These are phyloP conservation scores for Fibroporia radiculosa DNA, from an alignment of 768 basidiomycete genomes.

Conservation along the genomic window DNA sequence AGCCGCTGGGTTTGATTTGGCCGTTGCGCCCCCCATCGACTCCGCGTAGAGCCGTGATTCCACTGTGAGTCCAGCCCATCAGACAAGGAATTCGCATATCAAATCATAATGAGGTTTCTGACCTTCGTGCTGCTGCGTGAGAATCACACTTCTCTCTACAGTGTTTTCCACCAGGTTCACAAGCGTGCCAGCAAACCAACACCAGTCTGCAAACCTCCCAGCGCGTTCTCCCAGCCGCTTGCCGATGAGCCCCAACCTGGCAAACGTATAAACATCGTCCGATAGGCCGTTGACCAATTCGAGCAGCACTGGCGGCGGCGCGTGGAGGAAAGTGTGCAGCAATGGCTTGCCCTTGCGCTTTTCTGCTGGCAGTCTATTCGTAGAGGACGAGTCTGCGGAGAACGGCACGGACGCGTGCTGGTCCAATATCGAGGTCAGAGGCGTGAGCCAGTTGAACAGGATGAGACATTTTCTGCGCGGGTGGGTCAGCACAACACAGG, in stretches of 20 bases:
- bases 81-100: neutral
- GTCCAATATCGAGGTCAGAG: constrained; percentile 61
- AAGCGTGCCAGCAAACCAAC: constrained; percentile 75
- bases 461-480: constrained; percentile 63
- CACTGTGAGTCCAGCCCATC: constrained; percentile 33
- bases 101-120: constrained; percentile 8
- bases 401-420: constrained; percentile 55
- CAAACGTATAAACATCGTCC: constrained; percentile 76
- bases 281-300: constrained; percentile 68
- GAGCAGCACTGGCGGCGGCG: constrained; percentile 75
- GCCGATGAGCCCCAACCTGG: constrained; percentile 61
- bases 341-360: constrained; percentile 40
- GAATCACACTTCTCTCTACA: constrained; percentile 68
- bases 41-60: constrained; percentile 67
- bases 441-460: constrained; percentile 79
- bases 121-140: constrained; percentile 58
- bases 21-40: constrained; percentile 62
- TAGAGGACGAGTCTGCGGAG: neutral
- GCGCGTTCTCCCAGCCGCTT: constrained; percentile 60
- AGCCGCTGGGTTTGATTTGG: constrained; percentile 56
- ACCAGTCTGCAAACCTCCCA: constrained; percentile 74
- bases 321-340: constrained; percentile 66
- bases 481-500: neutral
- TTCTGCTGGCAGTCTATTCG: constrained; percentile 22
- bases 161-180: constrained; percentile 80